Conservation (phyloP, 768 basidiomycete species). For the Mycena amicta region DNA sequence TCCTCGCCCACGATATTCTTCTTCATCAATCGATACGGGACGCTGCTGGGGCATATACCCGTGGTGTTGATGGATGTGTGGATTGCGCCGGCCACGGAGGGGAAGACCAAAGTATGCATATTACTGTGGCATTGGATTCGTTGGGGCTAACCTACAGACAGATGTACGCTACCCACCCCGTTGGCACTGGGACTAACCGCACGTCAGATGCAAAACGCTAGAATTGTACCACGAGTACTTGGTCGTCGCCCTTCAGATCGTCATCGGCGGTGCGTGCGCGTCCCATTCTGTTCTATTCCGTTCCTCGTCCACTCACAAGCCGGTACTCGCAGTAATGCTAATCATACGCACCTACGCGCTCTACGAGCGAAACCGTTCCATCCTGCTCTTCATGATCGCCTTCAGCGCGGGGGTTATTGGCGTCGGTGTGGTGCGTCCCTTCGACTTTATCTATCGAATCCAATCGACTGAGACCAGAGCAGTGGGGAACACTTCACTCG, state of each 20-base stretch:
- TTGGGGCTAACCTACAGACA: not conserved
- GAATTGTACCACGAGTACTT: constrained; percentile 39
- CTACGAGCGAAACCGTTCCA: constrained; percentile 35
- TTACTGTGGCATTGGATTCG: not conserved
- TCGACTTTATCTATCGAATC: too few relatives aligned
- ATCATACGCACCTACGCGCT: too few relatives aligned
- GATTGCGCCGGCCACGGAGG: constrained; percentile 13
- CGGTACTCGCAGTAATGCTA: constrained; percentile 31
- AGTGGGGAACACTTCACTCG: too few relatives aligned
- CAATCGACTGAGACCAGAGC: too few relatives aligned
- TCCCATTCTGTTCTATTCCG: not conserved
- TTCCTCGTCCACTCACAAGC: not conserved
- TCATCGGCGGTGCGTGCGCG: constrained; percentile 34
- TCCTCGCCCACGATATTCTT: constrained; percentile 1
- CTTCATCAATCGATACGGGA: constrained; percentile 6
- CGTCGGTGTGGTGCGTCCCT: constrained; percentile 35
- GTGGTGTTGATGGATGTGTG: not conserved
- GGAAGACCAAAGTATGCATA: constrained; percentile 5
- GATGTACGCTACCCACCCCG: too few relatives aligned
- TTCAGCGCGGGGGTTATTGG: constrained; percentile 25
- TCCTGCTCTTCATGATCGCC: constrained; percentile 31
- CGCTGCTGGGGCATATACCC: not conserved
- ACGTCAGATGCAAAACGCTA: constrained; percentile 27
- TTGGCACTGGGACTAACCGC: not conserved
- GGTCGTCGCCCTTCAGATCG: constrained; percentile 34